Conservation (phyloP, 352 stramenopile species). For the Globisporangium recalcitrans region DNA sequence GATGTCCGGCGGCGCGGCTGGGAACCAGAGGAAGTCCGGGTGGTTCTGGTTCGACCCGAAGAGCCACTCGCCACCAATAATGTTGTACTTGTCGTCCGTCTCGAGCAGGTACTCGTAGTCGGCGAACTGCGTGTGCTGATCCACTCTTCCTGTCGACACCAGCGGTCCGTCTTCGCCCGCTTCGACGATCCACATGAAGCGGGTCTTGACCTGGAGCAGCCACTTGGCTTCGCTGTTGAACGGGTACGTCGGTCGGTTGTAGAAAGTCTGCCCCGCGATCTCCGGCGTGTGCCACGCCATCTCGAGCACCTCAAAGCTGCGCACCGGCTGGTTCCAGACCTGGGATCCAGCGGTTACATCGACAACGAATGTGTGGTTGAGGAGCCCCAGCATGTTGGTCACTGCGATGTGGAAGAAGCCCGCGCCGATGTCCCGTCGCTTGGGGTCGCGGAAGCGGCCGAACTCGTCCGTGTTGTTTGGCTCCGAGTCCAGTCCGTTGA, state of each 20-base stretch:
- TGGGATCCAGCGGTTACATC: conserved; percentile 45
- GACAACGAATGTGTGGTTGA: conserved; percentile 45
- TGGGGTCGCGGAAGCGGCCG: conserved; percentile 32
- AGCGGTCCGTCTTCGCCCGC: conserved; percentile 45
- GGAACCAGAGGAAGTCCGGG: conserved; percentile 73
- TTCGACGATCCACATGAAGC: conserved; percentile 61
- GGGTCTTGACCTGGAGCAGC: conserved; percentile 48
- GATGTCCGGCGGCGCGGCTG: conserved; percentile 32
- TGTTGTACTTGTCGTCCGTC: conserved; percentile 51
- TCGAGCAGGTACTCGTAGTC: conserved; percentile 74
- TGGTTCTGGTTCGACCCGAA: conserved; percentile 44
- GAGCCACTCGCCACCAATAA: conserved; percentile 72
- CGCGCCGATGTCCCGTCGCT: conserved; percentile 37
- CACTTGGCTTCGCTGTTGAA: conserved; percentile 58
- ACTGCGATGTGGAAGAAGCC: conserved; percentile 50
- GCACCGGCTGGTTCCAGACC: conserved; percentile 62
- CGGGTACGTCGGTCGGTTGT: conserved; percentile 41
- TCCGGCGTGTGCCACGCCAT: conserved; percentile 36
- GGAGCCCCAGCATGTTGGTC: conserved; percentile 44
- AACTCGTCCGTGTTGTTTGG: conserved; percentile 42
- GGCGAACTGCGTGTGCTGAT: conserved; percentile 44
- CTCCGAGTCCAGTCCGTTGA: conserved; percentile 32
- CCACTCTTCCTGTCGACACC: conserved; percentile 34
- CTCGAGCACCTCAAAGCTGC: conserved; percentile 41
- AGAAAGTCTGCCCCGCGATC: conserved; percentile 37